phyloP scores from a whole-genome alignment of 2,329 filamentous ascomycete genomes.

The Cladophialophora bantiana region DNA sequence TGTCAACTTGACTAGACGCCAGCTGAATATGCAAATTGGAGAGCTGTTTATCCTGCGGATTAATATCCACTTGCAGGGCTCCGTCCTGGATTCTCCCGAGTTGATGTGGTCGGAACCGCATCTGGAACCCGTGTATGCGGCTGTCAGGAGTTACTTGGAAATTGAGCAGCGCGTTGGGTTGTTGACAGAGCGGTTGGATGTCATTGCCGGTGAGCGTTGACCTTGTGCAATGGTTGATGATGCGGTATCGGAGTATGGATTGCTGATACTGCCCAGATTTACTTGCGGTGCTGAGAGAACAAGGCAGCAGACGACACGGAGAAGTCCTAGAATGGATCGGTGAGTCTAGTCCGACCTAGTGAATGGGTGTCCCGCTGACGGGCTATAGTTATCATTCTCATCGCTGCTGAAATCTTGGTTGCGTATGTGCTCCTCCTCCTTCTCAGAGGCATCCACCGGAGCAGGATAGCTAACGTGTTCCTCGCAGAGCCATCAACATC shows the following conservation, averaged over 20 bases:
- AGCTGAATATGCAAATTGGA: constrained; percentile 99
- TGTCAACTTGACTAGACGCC: constrained; percentile 81
- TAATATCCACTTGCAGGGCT: constrained; percentile 97
- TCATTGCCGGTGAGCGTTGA: constrained; percentile 63
- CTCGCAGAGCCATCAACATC: constrained; percentile 76
- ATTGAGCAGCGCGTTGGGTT: constrained; percentile 95
- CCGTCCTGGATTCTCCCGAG: constrained; percentile 94
- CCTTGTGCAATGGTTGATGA: neutral
- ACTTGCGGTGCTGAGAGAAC: constrained; percentile 91
- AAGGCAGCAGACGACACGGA: constrained; percentile 90
- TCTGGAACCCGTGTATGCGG: constrained; percentile 93
- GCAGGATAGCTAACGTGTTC: constrained; percentile 11
- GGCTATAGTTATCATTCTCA: constrained; percentile 82
- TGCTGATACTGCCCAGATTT: constrained; percentile 65
- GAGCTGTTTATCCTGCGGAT: constrained; percentile 97
- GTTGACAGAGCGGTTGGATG: constrained; percentile 86
- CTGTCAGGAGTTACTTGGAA: constrained; percentile 92
- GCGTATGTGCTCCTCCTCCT: constrained; percentile 56
- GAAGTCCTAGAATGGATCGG: constrained; percentile 91
- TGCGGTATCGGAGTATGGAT: neutral
- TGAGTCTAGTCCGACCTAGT: constrained; percentile 51
- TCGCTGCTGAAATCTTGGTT: constrained; percentile 93
- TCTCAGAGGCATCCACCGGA: neutral
- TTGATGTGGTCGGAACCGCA: constrained; percentile 99
- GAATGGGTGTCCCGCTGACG: constrained; percentile 25